Base-by-base conservation (phyloP, 2,329 filamentous ascomycete genomes). In the Dactylellina leptospora region DNA sequence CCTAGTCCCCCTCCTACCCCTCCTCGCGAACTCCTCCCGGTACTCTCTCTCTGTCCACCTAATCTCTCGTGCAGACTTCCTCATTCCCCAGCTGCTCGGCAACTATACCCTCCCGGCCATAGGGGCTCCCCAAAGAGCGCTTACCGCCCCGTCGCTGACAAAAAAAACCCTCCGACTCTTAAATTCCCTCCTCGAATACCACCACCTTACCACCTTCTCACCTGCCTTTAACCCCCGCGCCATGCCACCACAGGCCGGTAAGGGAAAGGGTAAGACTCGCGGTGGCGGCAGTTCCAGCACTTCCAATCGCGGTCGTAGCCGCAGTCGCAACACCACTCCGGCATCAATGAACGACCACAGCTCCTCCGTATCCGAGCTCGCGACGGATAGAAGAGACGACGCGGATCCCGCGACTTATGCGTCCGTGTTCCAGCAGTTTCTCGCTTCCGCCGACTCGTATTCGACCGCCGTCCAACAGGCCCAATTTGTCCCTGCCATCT, bases 221-320 rank as follows among this genome's bases (percentile, higher is more conserved):
- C 30, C 33, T 40, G 23, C 54, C 53, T 53, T 45, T 20, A 61
- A 51, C 51, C 51, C 23, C 53, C 59, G 51, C 55, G 59, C 68
- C 59, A 72, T 72, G 68, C 68, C 68, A 54, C 68, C 68, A 42
- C 59, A 61, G 53, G 69, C 69, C 51, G 69, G 69, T 61, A 73
- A 73, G 38, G 69, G 69, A 30, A 73, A 73, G 47, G 69, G 69
- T 16, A 73, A 73, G 59, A 60, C 61, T 51, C 60, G 69, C 33
- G 69, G 69, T n/a, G 68, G 68, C 45, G 68, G 68, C 38, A 64
- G 68, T 58, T 64, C 59, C n/a, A 64, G 59, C 16, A 72, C 59
- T 22, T 59, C 68, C 23, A 72, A 68, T 62, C 69, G 69, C 55
- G 62, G 62, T 53, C 69, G 69, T 23, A 73, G 69, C 40, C 69